Conservation (phyloP, 495 filamentous ascomycete genomes). For the Xylaria nigripes region DNA sequence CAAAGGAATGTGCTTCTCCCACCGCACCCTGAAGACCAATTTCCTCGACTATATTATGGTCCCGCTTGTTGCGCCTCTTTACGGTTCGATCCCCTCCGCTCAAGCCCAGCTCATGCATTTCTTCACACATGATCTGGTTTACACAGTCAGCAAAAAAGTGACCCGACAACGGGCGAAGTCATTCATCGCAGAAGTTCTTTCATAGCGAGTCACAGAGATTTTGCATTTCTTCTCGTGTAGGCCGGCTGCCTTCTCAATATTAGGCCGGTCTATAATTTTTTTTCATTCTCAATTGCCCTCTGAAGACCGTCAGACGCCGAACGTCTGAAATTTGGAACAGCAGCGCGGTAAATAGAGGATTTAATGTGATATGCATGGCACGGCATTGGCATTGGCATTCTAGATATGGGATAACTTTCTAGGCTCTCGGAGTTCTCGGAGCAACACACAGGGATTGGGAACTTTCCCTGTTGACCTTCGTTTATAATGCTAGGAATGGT, state of each 20-base stretch:
- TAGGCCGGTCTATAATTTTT: conserved; percentile 5
- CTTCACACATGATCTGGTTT: conserved; percentile 56
- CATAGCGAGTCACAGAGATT: conserved; percentile 23
- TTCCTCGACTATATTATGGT: conserved; percentile 50
- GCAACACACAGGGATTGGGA: conserved; percentile 28
- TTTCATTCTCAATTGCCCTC: conserved; percentile 21
- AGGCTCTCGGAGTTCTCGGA: conserved; percentile 42
- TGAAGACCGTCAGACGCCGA: conserved; percentile 21
- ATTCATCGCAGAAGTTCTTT: conserved; percentile 30
- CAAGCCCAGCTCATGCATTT: conserved; percentile 60
- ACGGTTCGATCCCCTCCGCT: conserved; percentile 52
- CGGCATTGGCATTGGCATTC: conserved; percentile 45
- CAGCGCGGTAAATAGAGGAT: conserved; percentile 39
- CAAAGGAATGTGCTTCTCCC: conserved; percentile 51
- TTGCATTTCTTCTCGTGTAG: conserved; percentile 7
- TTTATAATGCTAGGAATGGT: conserved; percentile 22
- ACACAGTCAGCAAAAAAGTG: conserved; percentile 59
- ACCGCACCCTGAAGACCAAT: conserved; percentile 44
- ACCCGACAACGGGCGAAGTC: conserved; percentile 41
- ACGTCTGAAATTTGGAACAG: conserved; percentile 27
- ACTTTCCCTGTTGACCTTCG: conserved; percentile 28
- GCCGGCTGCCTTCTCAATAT: background rate
- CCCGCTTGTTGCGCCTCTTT: conserved; percentile 53
- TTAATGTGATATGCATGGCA: conserved; percentile 49
- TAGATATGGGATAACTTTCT: conserved; percentile 39